Percentiles rank a stretch among this genome's conserved stretches.
These are phyloP conservation scores for Balansia obtecta DNA, from an alignment of 2,329 filamentous ascomycete genomes.

Conservation along the genomic window DNA sequence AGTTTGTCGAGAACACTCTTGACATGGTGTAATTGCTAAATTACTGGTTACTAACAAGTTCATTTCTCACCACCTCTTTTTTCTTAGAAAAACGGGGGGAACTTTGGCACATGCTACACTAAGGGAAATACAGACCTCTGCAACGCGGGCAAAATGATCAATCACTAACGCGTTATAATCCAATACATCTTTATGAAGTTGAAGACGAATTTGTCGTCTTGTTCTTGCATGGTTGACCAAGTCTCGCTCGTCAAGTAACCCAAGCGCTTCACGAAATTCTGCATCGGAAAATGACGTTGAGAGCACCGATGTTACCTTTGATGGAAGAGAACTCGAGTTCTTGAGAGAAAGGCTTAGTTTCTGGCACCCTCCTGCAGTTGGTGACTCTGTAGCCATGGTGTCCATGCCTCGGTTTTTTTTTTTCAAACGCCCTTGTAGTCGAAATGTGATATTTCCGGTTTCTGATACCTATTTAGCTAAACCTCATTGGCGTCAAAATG, in stretches of 20 bases:
- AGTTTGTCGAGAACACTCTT: constrained; percentile 65
- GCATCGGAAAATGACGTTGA: constrained; percentile 87
- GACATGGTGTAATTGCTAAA: constrained; percentile 74
- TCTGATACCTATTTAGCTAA: no score
- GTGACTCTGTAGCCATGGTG: no score
- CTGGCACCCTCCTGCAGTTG: not conserved
- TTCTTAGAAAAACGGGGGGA: not conserved
- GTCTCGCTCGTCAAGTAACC: constrained; percentile 60
- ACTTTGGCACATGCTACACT: not conserved
- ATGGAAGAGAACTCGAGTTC: constrained; percentile 55
- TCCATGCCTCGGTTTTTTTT: no score
- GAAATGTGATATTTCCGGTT: no score
- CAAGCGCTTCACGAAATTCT: constrained; percentile 77
- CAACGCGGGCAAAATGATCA: constrained; percentile 76
- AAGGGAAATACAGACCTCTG: constrained; percentile 48
- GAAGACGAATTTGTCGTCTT: constrained; percentile 64
- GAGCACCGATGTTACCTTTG: constrained; percentile 72
- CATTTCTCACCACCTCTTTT: no score
- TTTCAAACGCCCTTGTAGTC: no score
- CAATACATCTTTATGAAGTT: constrained; percentile 85
- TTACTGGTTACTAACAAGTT: constrained; percentile 15
- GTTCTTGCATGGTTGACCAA: constrained; percentile 65
- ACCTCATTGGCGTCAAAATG: no score
- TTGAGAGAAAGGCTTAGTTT: not conserved
- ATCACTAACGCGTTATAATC: constrained; percentile 85